phyloP scores from a whole-genome alignment of 2,329 filamentous ascomycete species.

The Scorias spongiosa region DNA sequence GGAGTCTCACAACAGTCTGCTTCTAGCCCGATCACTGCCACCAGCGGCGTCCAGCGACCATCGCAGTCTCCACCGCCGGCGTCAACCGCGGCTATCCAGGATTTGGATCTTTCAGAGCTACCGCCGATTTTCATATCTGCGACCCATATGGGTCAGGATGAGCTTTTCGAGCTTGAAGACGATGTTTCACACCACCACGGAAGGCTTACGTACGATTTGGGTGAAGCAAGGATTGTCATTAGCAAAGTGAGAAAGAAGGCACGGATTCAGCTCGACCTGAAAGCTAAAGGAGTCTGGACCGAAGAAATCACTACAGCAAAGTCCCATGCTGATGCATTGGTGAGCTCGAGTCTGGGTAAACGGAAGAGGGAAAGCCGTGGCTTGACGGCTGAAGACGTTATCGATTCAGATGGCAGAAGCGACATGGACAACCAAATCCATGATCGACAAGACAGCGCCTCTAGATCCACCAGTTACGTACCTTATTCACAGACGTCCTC shows the following conservation, averaged over 20 bases:
- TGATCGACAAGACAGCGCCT: constrained; percentile 7
- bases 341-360: constrained; percentile 7
- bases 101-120: constrained; percentile 28
- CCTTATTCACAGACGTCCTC: neutral
- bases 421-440: constrained; percentile 6
- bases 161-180: constrained; percentile 49
- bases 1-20: too few relatives aligned
- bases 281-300: constrained; percentile 47
- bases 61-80: neutral
- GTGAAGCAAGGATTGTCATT: constrained; percentile 58
- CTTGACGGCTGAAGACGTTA: constrained; percentile 1
- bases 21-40: too few relatives aligned
- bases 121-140: constrained; percentile 61
- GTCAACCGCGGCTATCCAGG: neutral
- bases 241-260: constrained; percentile 55
- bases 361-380: neutral
- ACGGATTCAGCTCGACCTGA: constrained; percentile 64
- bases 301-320: constrained; percentile 27
- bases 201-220: constrained; percentile 53
- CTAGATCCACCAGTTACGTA: constrained; percentile 11
- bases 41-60: too few relatives aligned
- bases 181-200: constrained; percentile 40
- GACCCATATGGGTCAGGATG: constrained; percentile 49
- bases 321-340: constrained; percentile 2
- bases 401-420: constrained; percentile 15